phyloP scores from a whole-genome alignment of 805 yeast genomes.

The Saccharomycopsis fibuligera region DNA sequence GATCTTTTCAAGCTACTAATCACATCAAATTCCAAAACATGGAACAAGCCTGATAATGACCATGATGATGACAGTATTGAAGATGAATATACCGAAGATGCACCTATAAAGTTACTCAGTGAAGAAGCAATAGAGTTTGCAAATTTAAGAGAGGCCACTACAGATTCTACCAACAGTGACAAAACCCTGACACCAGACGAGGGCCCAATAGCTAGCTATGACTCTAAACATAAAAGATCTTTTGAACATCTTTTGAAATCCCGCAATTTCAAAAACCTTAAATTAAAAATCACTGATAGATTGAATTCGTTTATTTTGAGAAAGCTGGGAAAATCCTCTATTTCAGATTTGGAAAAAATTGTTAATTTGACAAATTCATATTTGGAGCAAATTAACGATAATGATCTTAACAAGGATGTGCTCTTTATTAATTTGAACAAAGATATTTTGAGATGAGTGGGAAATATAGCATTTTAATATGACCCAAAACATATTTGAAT shows the following conservation, averaged over 20 bases:
- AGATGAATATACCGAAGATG: background rate
- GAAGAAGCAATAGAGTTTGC: too few species aligned
- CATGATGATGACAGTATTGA: background rate
- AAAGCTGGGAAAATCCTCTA: slow-evolving; percentile 6
- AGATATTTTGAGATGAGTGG: slow-evolving; percentile 12
- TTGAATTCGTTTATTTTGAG: slow-evolving; percentile 14
- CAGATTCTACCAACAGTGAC: too few species aligned
- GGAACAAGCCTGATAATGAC: background rate
- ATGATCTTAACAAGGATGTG: slow-evolving; percentile 3
- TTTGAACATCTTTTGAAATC: slow-evolving; percentile 3
- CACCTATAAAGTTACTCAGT: background rate
- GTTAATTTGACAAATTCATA: slow-evolving; percentile 16
- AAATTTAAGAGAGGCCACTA: too few species aligned
- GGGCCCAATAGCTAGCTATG: background rate
- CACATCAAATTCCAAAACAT: background rate
- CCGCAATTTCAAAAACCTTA: slow-evolving; percentile 6
- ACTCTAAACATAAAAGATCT: background rate
- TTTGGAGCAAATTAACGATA: slow-evolving; percentile 10
- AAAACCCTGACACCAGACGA: too few species aligned
- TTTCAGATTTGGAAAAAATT: slow-evolving; percentile 18
- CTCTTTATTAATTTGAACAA: slow-evolving; percentile 10
- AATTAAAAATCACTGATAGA: slow-evolving; percentile 10
- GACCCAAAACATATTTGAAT: background rate
- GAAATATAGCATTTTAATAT: background rate
- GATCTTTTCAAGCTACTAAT: slow-evolving; percentile 10